Percentiles rank a stretch among this genome's conserved stretches.
These are phyloP conservation scores for Cucurbita maxima DNA, from an alignment of 306 rosid species.

Conservation along the genomic window DNA sequence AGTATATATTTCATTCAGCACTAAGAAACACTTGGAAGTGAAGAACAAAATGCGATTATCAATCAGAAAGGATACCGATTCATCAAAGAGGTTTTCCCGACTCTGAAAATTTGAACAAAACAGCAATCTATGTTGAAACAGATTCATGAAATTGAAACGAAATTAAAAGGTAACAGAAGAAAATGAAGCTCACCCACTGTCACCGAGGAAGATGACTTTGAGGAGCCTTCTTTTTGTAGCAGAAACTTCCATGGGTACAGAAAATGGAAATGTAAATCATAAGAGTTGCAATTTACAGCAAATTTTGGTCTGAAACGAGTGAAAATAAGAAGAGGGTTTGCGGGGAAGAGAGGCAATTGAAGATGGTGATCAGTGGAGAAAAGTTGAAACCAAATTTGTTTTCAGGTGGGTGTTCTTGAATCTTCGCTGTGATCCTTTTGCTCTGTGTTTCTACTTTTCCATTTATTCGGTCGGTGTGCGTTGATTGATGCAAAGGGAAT, in stretches of 20 bases:
- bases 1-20: not conserved
- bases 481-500: constrained; percentile 2
- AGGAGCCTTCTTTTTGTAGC: constrained; percentile 47
- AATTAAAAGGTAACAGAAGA: not conserved
- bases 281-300: not conserved
- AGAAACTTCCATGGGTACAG: constrained; percentile 36
- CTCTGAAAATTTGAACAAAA: constrained; percentile 36
- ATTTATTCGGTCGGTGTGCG: constrained; percentile 4
- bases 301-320: not conserved
- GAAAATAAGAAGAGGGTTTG: not conserved
- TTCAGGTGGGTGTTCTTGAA: constrained; percentile 18
- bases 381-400: not conserved
- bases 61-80: constrained; percentile 59
- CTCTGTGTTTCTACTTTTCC: not conserved
- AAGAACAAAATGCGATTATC: not conserved
- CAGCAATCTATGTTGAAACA: not conserved
- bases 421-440: constrained; percentile 9
- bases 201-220: constrained; percentile 84
- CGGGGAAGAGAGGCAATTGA: not conserved
- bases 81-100: constrained; percentile 86
- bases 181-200: constrained; percentile 55
- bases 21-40: not conserved
- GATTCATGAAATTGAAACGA: not conserved
- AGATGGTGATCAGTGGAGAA: not conserved
- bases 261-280: not conserved